Conservation (phyloP, 176 grass and related monocot genomes). For the Pharus latifolius region DNA sequence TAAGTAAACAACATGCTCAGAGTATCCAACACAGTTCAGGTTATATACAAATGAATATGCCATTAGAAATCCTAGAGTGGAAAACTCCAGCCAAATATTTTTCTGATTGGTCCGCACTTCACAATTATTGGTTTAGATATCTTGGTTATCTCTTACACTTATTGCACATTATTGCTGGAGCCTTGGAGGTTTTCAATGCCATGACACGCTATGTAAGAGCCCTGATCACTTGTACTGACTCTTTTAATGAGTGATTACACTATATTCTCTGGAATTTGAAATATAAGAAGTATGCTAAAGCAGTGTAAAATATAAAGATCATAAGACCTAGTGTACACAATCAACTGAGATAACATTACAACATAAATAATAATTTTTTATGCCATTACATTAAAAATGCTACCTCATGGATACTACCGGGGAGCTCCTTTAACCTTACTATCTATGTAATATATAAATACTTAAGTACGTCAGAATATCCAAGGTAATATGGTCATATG, state of each 20-base stretch:
- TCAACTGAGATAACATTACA: not conserved
- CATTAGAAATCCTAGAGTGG: not conserved
- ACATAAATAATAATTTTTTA: too few relatives aligned
- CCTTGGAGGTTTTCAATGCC: not conserved
- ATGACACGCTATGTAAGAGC: not conserved
- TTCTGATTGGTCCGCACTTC: not conserved
- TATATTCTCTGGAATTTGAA: not conserved
- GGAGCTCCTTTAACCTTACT: not conserved
- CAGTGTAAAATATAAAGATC: not conserved
- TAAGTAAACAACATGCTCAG: not conserved
- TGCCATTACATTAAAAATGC: too few relatives aligned
- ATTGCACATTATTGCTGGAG: not conserved
- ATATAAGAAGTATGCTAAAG: not conserved
- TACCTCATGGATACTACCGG: not conserved
- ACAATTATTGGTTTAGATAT: constrained; percentile 1
- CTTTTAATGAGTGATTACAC: not conserved
- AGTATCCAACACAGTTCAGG: not conserved
- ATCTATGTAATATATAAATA: not conserved
- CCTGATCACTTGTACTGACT: not conserved
- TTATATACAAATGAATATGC: not conserved
- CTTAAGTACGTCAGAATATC: not conserved
- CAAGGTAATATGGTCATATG: not conserved
- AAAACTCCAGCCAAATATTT: not conserved
- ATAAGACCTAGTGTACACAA: too few relatives aligned
- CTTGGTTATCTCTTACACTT: not conserved